Base-by-base conservation (phyloP, 208 protist genomes). In the Leishmania major region DNA sequence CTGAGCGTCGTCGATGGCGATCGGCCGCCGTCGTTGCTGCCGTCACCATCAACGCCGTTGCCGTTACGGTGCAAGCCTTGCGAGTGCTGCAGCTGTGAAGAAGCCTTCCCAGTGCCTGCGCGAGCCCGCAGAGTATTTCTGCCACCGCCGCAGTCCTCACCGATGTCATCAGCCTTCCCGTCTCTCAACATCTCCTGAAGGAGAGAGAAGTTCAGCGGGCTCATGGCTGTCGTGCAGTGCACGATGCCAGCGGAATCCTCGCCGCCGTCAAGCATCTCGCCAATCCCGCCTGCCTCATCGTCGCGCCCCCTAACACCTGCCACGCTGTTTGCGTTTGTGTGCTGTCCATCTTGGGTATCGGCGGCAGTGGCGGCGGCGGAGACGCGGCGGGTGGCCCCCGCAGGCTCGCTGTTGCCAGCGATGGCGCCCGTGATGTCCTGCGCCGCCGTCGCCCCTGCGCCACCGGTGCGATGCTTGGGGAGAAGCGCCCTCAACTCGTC, bases 401-500 rank as follows among this genome's bases (percentile, higher is more conserved):
- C 67, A 22, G 40, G 43, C 67, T 75, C 72, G 11, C 2, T 22
- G 47, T 75, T 43, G 73, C 73, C 73, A 19, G 47, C 73, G 53
- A 77, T n/a, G 31, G 7, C 66, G 40, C 62, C 51, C 25, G 49
- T 78, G 74, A 13, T 53, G 51, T 22, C 40, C 57, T 28, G 60
- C 40, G 17, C 37, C 22, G 62, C 0, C 4, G 28, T 71, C 60
- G 43, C 28, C 59, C 7, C 66, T 28, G 43, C 69, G 17, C 28
- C 4, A n/a, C 5, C n/a, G 10, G 67, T 43, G 25, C 22, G 31
- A 10, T 62, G 49, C 49, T 66, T 80, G 10, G 78, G 73, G 8
- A 82, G 73, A 10, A 82, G 77, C 8, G 82, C 66, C 17, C 67
- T 55, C 62, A 81, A 55, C 45, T 82, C 78, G 11, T 37, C 74